Base-by-base conservation (phyloP, 345 rosid genomes). In the Corchorus olitorius region DNA sequence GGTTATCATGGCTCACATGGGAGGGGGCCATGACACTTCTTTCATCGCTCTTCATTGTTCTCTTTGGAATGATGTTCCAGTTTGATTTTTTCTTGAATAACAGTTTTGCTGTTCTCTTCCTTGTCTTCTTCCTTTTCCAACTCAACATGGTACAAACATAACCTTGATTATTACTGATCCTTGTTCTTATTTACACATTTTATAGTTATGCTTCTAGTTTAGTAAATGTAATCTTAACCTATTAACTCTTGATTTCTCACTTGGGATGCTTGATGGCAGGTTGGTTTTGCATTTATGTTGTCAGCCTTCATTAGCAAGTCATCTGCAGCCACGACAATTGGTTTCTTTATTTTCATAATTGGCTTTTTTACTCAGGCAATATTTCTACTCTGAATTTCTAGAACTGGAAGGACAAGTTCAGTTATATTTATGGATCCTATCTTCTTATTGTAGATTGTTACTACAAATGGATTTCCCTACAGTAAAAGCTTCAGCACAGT, bases 21-120 rank as follows among this genome's bases (percentile, higher is more conserved):
- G 99, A 93, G 79, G 97, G 90, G 63, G 73, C 86, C 39, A 82
- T 91, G 55, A 76, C 90, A 41, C 76, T 89, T 33, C 54, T 95
- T 75, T 95, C 99, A 4, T 89, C 99, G 8, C 84, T 95, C 76
- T 82, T 93, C 77, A 85, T 86, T 2, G 84, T 89, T 81, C 91
- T 95, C 70, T 95, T 95, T 62, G 98, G 99, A 50, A 87, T 93
- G 98, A 90, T 93, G 93, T 95, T 95, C 78, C 99, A 87, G 84
- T 91, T 95, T 53, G 90, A 89, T 76, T 93, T 95, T 78, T 95
- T 95, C 90, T 81, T 88, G 89, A 87, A 95, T 72, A 95, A 95
- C 87, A 88, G 71, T 70, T 95, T 93, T 76, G 84, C 82, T 10
- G 86, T 95, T 20, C 82, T 95, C 77, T 91, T 89, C 84, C 82